Base-by-base conservation (phyloP, 2,329 filamentous ascomycete species). In the Rachicladosporium sp. region DNA sequence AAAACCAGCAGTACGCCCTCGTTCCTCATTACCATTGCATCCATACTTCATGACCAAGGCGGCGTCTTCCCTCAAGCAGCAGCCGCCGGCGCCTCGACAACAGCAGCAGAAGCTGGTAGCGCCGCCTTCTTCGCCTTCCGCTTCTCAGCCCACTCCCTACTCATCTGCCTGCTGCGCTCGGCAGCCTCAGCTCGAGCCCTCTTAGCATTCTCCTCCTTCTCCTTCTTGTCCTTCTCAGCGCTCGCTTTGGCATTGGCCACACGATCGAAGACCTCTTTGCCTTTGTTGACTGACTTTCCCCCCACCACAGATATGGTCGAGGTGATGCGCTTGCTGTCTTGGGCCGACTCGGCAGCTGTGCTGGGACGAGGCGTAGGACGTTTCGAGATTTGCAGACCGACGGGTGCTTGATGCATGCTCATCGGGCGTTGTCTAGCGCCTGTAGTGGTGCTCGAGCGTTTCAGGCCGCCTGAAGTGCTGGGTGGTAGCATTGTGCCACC, bases 141-240 rank as follows among this genome's bases (percentile, higher is more conserved):
- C 57, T 62, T 65, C 54, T 67, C 65, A 4, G 67, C 67, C 67
- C 67, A 71, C 50, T 69, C 66, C 8, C 66, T 47, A 48, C 61
- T 65, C 30, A 60, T 55, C 31, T 59, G 57, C 10, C 67, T 50
- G 0, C 66, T 61, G 3, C 66, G 47, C 52, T 69, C 67, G 0
- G 67, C 63, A 5, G 67, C 67, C 23, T 63, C 62, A 1, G 59
- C 62, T 23, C 67, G 53, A 13, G 67, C 67, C 44, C 57, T 59
- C 51, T 62, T 66, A 0, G 66, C 63, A 2, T 65, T 66, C 10
- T 69, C 67, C 43, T 70, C 67, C 46, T 69, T 69, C 37, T 64
- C 65, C 10, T 47, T 56, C 40, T 62, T 58, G 45, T 63, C 59
- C 36, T 54, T 53, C 40, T 67, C 65, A 8, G 56, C 52, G 2